phyloP scores from a whole-genome alignment of 2,329 filamentous ascomycete genomes.

The Eurotiales sp. region DNA sequence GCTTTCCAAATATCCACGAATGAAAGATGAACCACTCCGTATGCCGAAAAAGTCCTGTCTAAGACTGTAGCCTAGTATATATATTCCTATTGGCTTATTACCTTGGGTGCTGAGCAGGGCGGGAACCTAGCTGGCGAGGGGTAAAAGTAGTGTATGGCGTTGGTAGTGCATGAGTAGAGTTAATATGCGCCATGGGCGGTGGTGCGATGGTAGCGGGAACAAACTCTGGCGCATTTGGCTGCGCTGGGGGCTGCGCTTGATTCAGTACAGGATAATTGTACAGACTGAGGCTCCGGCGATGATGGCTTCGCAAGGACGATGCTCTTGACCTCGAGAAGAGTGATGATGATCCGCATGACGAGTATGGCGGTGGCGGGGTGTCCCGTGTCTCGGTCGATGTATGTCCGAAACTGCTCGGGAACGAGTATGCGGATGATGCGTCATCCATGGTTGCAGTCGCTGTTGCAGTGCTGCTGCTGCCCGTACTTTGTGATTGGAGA shows the following conservation, averaged over 20 bases:
- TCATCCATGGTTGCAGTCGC: constrained; percentile 21
- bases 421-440: constrained; percentile 38
- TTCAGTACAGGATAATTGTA: not conserved
- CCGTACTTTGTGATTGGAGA: constrained; percentile 23
- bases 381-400: constrained; percentile 43
- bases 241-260: not conserved
- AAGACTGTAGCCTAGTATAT: no score
- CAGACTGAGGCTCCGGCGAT: constrained; percentile 5
- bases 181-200: constrained; percentile 26
- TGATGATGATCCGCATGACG: constrained; percentile 29
- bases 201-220: constrained; percentile 17
- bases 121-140: not conserved
- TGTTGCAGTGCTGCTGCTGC: constrained; percentile 19
- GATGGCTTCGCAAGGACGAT: constrained; percentile 22
- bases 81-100: no score
- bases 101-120: not conserved
- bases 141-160: not conserved
- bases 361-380: constrained; percentile 42
- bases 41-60: no score
- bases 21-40: no score
- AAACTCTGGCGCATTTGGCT: not conserved
- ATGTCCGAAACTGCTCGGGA: constrained; percentile 42
- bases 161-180: not conserved
- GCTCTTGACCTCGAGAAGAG: constrained; percentile 32
- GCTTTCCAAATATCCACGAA: no score